These are phyloP conservation scores for Leishmania aethiopica DNA, from an alignment of 208 protist species.

Conservation along the genomic window DNA sequence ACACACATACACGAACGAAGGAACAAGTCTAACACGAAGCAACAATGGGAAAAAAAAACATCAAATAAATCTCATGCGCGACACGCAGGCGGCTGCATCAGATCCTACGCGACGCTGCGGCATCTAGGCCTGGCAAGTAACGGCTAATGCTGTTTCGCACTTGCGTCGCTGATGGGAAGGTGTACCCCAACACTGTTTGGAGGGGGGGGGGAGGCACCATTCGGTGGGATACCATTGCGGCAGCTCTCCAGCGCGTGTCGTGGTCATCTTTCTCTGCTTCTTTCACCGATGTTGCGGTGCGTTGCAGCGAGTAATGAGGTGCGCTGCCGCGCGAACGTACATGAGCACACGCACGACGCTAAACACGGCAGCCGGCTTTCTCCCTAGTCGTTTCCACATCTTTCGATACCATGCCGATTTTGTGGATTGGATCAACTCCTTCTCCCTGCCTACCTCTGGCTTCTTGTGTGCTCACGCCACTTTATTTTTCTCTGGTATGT, in stretches of 20 bases:
- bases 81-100: neutral
- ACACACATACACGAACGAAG: neutral
- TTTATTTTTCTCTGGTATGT: neutral
- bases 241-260: neutral
- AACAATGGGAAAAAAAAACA: neutral
- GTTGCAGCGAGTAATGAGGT: neutral
- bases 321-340: neutral
- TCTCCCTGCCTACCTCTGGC: neutral
- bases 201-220: neutral
- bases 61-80: too few relatives aligned
- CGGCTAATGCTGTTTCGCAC: neutral
- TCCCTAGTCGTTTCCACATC: neutral
- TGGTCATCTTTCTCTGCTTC: neutral
- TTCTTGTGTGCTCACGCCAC: neutral
- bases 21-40: neutral
- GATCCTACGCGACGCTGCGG: neutral
- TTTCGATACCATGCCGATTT: neutral
- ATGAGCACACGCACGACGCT: neutral
- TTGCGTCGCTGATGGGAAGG: neutral
- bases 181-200: neutral
- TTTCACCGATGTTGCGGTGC: neutral
- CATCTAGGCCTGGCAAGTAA: neutral
- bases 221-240: neutral
- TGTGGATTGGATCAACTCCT: neutral
- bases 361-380: neutral